These are phyloP conservation scores for Leccinum variicolor DNA, from an alignment of 768 basidiomycete genomes.

Conservation along the genomic window DNA sequence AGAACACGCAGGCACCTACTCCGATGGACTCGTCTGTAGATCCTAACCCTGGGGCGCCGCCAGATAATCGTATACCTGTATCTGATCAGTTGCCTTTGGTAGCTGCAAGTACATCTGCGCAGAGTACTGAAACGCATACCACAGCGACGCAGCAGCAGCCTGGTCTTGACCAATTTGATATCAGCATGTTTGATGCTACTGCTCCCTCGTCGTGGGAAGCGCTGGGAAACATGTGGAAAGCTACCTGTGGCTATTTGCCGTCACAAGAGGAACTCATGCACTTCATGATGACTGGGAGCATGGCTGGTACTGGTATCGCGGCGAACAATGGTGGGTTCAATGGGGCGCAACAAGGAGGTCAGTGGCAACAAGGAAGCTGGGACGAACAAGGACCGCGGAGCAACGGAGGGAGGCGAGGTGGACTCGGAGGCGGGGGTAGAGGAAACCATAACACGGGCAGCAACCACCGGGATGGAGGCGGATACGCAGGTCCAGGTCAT, in stretches of 20 bases:
- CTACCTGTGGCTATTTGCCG: slow-evolving; percentile 63
- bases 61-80: slow-evolving; percentile 48
- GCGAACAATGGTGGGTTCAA: slow-evolving; percentile 11
- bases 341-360: slow-evolving; percentile 16
- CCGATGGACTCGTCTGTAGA: slow-evolving; percentile 39
- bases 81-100: slow-evolving; percentile 37
- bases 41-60: slow-evolving; percentile 40
- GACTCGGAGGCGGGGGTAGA: slow-evolving; percentile 27
- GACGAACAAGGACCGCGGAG: slow-evolving; percentile 36
- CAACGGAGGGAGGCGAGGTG: slow-evolving; percentile 35
- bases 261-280: slow-evolving; percentile 76
- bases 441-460: slow-evolving; percentile 39
- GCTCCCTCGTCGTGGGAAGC: slow-evolving; percentile 75
- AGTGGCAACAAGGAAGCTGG: slow-evolving; percentile 21
- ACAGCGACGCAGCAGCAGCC: slow-evolving; percentile 39
- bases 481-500: slow-evolving; percentile 26
- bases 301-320: slow-evolving; percentile 16
- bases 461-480: slow-evolving; percentile 45
- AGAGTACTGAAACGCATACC: slow-evolving; percentile 34
- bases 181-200: slow-evolving; percentile 69
- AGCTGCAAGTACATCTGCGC: slow-evolving; percentile 58
- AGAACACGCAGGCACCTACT: slow-evolving; percentile 24
- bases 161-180: slow-evolving; percentile 69
- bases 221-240: slow-evolving; percentile 74
- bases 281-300: slow-evolving; percentile 51